phyloP scores from a whole-genome alignment of 108 stramenopile genomes.

The Fistulifera pelliculosa region DNA sequence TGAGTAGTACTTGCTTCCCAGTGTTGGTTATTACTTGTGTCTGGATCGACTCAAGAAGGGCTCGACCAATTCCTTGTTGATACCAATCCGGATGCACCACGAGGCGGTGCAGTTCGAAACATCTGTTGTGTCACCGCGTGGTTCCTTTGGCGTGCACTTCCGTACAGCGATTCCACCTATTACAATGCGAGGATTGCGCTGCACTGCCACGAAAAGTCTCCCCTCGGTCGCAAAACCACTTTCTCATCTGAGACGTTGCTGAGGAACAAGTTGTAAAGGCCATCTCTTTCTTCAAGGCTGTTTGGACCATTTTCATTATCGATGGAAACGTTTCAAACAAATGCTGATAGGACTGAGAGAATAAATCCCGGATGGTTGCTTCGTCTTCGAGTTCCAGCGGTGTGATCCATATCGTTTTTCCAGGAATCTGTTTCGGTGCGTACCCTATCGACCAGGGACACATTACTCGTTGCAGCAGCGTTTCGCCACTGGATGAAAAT shows the following conservation, averaged over 20 bases:
- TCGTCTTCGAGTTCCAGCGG: constrained; percentile 28
- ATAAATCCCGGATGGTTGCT: constrained; percentile 32
- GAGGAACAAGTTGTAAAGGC: constrained; percentile 1
- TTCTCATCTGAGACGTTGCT: neutral
- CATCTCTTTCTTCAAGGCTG: constrained; percentile 51
- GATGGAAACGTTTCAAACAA: constrained; percentile 46
- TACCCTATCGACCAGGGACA: neutral
- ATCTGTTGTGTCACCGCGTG: neutral
- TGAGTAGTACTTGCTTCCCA: constrained; percentile 4
- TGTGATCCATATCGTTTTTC: neutral
- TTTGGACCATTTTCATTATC: constrained; percentile 58
- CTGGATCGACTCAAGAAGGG: constrained; percentile 34
- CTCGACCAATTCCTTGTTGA: constrained; percentile 45
- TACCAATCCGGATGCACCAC: constrained; percentile 41
- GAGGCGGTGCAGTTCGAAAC: constrained; percentile 53
- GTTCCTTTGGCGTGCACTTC: constrained; percentile 16
- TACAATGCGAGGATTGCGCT: constrained; percentile 11
- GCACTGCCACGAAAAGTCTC: constrained; percentile 17
- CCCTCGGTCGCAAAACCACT: neutral
- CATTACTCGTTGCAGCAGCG: constrained; percentile 1
- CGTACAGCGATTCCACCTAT: constrained; percentile 59
- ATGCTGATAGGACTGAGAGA: constrained; percentile 32
- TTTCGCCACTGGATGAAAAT: constrained; percentile 8
- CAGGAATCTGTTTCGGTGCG: too few relatives aligned
- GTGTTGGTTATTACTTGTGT: neutral